These are phyloP conservation scores for Lipomyces kockii DNA, from an alignment of 805 yeast species.

Conservation along the genomic window DNA sequence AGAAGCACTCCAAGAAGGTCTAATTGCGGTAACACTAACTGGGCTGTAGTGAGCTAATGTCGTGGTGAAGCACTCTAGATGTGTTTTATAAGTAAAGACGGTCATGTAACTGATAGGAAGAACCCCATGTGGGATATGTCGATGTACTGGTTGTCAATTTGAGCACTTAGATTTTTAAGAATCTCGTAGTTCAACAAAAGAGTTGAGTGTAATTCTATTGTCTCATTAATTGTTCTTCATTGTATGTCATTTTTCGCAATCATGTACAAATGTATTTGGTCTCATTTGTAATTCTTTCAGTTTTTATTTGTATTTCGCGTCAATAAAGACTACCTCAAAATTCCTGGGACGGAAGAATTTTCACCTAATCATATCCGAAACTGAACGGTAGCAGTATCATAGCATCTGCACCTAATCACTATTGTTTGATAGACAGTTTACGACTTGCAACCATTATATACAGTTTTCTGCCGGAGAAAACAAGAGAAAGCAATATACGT, in stretches of 20 bases:
- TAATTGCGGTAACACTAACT: conserved; percentile 7
- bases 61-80: background rate
- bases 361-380: too few relatives aligned
- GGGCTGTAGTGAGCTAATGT: background rate
- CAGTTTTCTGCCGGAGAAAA: too few relatives aligned
- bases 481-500: too few relatives aligned
- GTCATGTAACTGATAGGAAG: too few relatives aligned
- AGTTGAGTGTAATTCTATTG: background rate
- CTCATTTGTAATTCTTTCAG: background rate
- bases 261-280: background rate
- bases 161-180: background rate
- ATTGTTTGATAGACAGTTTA: too few relatives aligned
- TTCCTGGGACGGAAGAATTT: too few relatives aligned
- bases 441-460: too few relatives aligned
- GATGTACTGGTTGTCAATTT: background rate
- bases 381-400: too few relatives aligned
- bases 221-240: background rate
- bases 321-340: background rate
- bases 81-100: background rate
- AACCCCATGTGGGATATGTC: background rate
- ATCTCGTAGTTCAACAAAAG: background rate
- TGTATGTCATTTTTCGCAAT: background rate
- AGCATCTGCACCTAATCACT: too few relatives aligned
- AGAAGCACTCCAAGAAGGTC: conserved; percentile 34
- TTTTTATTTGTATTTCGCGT: background rate